Evolutionary conservation across 768 basidiomycete genomes (phyloP).

Genomic region (Lyophyllum decastes): DNA sequence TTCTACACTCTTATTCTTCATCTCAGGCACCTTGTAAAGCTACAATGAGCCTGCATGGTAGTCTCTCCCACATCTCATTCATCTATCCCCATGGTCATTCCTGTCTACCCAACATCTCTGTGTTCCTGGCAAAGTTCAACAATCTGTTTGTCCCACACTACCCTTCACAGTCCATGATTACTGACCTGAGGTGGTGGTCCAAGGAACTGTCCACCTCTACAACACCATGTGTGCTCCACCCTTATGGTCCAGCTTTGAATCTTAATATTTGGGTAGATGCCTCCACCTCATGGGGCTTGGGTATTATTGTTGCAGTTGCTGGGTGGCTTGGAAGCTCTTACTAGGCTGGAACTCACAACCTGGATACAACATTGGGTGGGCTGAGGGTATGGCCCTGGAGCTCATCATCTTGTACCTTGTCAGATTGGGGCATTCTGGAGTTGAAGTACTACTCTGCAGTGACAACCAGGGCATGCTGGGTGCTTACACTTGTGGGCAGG

Average conservation of each 20-base stretch:
- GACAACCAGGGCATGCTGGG: not conserved
- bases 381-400: not conserved
- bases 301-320: not conserved
- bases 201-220: no score
- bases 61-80: slow-evolving; percentile 33
- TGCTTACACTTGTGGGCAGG: not conserved
- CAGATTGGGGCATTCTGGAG: not conserved
- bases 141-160: not conserved
- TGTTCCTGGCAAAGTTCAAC: not conserved
- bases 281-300: slow-evolving; percentile 24
- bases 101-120: not conserved
- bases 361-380: not conserved
- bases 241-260: not conserved
- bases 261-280: slow-evolving; percentile 34
- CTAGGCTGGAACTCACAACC: not conserved
- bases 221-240: not conserved
- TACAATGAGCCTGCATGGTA: slow-evolving; percentile 25
- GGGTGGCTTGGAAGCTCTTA: not conserved
- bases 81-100: slow-evolving; percentile 23
- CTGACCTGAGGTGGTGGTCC: not conserved
- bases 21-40: slow-evolving; percentile 2
- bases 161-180: no score
- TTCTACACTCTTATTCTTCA: slow-evolving; percentile 4
- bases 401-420: not conserved
- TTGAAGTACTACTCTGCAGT: not conserved